Evolutionary conservation across 176 grass and related monocot species (phyloP).

Genomic region (Bolboschoenus planiculmis): DNA sequence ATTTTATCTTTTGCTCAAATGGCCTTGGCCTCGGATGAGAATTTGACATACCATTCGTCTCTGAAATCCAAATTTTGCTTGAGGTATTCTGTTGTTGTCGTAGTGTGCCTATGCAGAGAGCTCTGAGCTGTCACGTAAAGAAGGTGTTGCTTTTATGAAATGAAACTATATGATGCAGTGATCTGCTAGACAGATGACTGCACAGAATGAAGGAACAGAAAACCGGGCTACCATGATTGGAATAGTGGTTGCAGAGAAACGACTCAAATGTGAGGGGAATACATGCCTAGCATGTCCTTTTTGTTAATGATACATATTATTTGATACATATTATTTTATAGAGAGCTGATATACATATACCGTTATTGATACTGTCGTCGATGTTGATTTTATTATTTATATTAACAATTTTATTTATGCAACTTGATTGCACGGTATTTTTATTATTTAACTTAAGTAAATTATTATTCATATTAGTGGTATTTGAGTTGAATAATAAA

Average conservation of each 20-base stretch:
- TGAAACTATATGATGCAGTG: background rate
- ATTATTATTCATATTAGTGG: no score
- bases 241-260: background rate
- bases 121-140: background rate
- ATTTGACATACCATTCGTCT: background rate
- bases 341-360: no score
- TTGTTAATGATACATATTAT: background rate
- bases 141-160: background rate
- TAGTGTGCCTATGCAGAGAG: background rate
- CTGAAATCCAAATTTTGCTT: background rate
- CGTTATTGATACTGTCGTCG: background rate
- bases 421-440: no score
- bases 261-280: background rate
- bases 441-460: no score
- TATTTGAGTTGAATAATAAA: no score
- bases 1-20: background rate
- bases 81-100: background rate
- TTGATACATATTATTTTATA: background rate
- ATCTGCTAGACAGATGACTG: background rate
- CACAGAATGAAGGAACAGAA: background rate
- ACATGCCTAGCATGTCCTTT: background rate
- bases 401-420: no score
- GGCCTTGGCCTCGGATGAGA: background rate
- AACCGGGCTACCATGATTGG: background rate
- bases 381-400: no score